A percentile compares a stretch with the other conserved stretches of the same genome.
Conservation (phyloP, 331 rosid species). For the Prunus yedoensis region DNA sequence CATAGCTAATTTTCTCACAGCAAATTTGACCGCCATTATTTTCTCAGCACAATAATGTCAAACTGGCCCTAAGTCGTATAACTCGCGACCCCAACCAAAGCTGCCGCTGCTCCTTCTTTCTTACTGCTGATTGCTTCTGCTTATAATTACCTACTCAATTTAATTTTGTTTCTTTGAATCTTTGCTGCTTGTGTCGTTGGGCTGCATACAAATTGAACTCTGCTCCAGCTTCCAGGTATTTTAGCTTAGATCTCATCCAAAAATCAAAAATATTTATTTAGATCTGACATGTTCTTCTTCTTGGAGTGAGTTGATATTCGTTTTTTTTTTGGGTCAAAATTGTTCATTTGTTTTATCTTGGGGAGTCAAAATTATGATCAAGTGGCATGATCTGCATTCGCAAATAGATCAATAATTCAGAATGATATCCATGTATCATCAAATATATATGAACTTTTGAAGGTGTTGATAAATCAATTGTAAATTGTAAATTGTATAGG, state of each 20-base stretch:
- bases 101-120: background rate
- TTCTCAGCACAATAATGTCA: too few species aligned
- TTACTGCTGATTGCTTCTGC: background rate
- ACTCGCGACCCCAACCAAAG: background rate
- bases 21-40: too few species aligned
- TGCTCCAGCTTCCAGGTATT: background rate
- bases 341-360: background rate
- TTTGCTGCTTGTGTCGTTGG: background rate
- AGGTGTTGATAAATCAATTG: background rate
- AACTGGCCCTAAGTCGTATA: too few species aligned
- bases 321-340: background rate
- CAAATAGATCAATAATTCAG: background rate
- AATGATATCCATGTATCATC: background rate
- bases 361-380: background rate
- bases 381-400: background rate
- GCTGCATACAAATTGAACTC: background rate
- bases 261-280: background rate
- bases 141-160: background rate
- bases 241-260: background rate
- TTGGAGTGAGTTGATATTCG: background rate
- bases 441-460: background rate
- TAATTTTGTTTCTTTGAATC: background rate
- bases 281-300: background rate
- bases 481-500: background rate
- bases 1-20: too few species aligned